Percentiles rank a stretch among this genome's conserved stretches.
Evolutionary conservation across 2,329 filamentous ascomycete species (phyloP).

Genomic region (Penicillium nordicum): DNA sequence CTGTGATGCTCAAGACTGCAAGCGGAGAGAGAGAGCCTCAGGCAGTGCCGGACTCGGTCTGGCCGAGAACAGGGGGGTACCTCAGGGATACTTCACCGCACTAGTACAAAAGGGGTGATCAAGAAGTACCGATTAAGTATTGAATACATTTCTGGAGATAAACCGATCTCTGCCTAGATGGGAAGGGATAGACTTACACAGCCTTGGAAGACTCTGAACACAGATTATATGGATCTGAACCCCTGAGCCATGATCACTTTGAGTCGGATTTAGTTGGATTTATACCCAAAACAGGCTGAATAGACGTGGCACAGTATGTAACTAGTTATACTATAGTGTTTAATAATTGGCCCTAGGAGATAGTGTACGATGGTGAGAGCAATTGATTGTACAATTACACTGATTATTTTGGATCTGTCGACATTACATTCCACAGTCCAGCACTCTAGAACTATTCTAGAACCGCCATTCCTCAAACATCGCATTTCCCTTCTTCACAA

Average conservation of each 20-base stretch:
- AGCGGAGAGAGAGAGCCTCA: constrained; percentile 20
- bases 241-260: neutral
- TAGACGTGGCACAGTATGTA: neutral
- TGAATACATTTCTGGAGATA: neutral
- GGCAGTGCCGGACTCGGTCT: constrained; percentile 22
- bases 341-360: neutral
- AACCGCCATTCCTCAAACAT: constrained; percentile 40
- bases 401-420: neutral
- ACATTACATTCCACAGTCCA: neutral
- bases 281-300: constrained; percentile 6
- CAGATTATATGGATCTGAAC: neutral
- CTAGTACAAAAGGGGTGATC: neutral
- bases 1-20: constrained; percentile 12
- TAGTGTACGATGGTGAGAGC: neutral
- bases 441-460: neutral
- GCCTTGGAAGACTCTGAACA: neutral
- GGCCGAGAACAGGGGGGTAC: constrained; percentile 22
- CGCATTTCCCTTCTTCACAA: constrained; percentile 33
- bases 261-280: constrained; percentile 11
- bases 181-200: constrained; percentile 11
- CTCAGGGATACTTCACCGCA: constrained; percentile 1
- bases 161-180: neutral
- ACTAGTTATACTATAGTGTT: neutral
- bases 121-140: constrained; percentile 1
- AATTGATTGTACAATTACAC: neutral